These are phyloP conservation scores for Casuarina glauca DNA, from an alignment of 306 rosid species.

Conservation along the genomic window DNA sequence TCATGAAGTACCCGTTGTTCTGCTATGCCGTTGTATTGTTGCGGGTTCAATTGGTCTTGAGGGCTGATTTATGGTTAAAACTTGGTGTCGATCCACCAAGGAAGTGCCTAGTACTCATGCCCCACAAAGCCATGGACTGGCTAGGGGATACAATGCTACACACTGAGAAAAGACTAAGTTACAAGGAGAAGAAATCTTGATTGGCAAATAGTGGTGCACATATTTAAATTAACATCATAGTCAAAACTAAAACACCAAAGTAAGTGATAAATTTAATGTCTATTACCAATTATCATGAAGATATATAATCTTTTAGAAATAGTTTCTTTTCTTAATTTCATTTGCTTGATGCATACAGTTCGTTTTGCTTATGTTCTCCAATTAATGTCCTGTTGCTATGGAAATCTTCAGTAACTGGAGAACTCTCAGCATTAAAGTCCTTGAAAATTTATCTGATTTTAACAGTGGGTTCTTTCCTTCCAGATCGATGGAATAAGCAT, in stretches of 20 bases:
- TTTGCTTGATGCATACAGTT: not conserved
- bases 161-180: not conserved
- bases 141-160: not conserved
- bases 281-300: not conserved
- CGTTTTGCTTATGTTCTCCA: not conserved
- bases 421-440: constrained; percentile 6
- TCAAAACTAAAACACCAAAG: not conserved
- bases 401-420: not conserved
- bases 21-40: not conserved
- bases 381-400: not conserved
- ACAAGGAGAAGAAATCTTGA: not conserved
- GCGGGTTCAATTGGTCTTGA: constrained; percentile 4
- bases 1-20: constrained; percentile 17
- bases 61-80: constrained; percentile 9
- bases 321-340: not conserved
- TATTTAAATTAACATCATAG: not conserved
- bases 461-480: constrained; percentile 28
- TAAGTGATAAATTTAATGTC: not conserved
- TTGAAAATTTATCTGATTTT: constrained; percentile 1
- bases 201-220: not conserved
- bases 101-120: not conserved
- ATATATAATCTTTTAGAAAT: not conserved
- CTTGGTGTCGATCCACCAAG: not conserved
- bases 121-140: not conserved
- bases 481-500: constrained; percentile 77